Evolutionary conservation across 257 asterid species (phyloP).

Genomic region (Fraxinus excelsior): DNA sequence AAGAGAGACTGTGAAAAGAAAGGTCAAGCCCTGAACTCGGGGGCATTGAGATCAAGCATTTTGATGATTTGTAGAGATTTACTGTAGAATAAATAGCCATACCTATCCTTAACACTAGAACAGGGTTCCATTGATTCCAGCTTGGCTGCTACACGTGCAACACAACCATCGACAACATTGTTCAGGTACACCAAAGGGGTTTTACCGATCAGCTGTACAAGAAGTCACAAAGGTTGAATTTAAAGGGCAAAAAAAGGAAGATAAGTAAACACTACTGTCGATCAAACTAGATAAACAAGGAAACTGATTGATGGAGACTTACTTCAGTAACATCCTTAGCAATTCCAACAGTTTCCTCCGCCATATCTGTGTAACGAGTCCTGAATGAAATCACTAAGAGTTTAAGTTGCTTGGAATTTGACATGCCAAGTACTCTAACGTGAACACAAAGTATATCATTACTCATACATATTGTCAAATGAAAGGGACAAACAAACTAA

Average conservation of each 20-base stretch:
- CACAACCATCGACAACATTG: slow-evolving; percentile 84
- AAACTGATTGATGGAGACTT: slow-evolving; percentile 34
- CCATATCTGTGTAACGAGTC: slow-evolving; percentile 51
- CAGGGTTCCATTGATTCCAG: slow-evolving; percentile 97
- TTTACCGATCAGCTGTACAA: slow-evolving; percentile 80
- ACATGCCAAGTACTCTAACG: neutral
- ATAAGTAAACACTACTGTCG: slow-evolving; percentile 10
- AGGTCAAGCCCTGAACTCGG: neutral
- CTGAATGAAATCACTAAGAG: slow-evolving; percentile 36
- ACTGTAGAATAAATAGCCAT: slow-evolving; percentile 16
- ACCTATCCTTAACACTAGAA: slow-evolving; percentile 99
- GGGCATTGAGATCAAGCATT: neutral
- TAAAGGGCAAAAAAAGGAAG: neutral
- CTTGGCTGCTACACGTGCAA: slow-evolving; percentile 95
- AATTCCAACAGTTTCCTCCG: slow-evolving; percentile 58
- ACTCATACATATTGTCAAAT: neutral
- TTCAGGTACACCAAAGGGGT: slow-evolving; percentile 97
- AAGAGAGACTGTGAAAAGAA: neutral
- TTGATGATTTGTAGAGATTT: slow-evolving; percentile 1
- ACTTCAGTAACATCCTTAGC: slow-evolving; percentile 97
- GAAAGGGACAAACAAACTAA: neutral
- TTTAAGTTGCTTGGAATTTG: neutral
- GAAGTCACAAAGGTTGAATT: slow-evolving; percentile 12
- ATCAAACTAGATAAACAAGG: slow-evolving; percentile 7
- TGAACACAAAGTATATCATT: neutral